phyloP scores from a whole-genome alignment of 2,329 filamentous ascomycete species.

The Onygenales sp. region DNA sequence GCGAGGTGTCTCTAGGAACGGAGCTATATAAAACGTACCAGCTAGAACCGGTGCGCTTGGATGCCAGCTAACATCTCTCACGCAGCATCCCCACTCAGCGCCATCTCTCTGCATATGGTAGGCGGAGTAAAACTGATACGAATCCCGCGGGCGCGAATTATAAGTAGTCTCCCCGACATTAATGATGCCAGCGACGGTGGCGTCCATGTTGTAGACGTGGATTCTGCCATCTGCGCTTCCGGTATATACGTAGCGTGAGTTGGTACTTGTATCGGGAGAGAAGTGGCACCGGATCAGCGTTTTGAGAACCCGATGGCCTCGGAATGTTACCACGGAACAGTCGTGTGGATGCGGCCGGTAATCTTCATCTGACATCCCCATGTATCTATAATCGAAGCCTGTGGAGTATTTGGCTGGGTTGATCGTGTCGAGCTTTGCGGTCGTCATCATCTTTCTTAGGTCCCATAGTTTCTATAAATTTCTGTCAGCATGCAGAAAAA shows the following conservation, averaged over 20 bases:
- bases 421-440: constrained; percentile 46
- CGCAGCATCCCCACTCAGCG: constrained; percentile 62
- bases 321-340: constrained; percentile 87
- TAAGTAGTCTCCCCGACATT: constrained; percentile 66
- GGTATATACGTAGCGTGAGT: constrained; percentile 86
- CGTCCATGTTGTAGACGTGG: constrained; percentile 89
- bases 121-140: constrained; percentile 44
- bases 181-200: constrained; percentile 66
- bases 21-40: constrained; percentile 33
- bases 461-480: constrained; percentile 71
- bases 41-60: constrained; percentile 72
- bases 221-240: constrained; percentile 85
- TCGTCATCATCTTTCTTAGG: constrained; percentile 75
- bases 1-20: no score
- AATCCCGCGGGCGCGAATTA: constrained; percentile 47
- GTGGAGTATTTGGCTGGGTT: constrained; percentile 45
- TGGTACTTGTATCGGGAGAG: constrained; percentile 73
- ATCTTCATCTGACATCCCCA: constrained; percentile 43
- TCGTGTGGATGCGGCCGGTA: constrained; percentile 66
- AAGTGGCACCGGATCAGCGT: constrained; percentile 95
- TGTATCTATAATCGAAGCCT: constrained; percentile 55
- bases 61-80: constrained; percentile 86
- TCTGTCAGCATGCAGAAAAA: no score
- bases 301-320: constrained; percentile 77
- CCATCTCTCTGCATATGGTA: constrained; percentile 49